Base-by-base conservation (phyloP, 1,284 basidiomycete genomes). In the Pseudozyma pruni region DNA sequence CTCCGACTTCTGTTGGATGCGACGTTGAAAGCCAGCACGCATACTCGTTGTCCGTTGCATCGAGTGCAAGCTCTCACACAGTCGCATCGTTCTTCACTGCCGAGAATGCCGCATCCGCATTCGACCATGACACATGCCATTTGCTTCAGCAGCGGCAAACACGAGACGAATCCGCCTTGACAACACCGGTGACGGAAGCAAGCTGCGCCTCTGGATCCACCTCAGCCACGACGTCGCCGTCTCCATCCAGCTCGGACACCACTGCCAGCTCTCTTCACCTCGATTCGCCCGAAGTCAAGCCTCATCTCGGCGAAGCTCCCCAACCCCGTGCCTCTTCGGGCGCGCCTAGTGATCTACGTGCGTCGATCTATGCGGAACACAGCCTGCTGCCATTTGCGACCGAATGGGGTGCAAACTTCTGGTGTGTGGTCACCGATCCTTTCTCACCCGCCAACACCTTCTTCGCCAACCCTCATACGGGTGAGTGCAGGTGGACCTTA, bases 401-500 rank as follows among this genome's bases (percentile, higher is more conserved):
- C 33, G 25, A 35, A 2, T 75, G 72, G 75, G 70, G 67, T 4
- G 52, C 52, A 0, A 61, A 75, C 16, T 77, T 77, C 45, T 77
- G 75, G 75, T 54, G 46, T 14, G 43, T 77, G 4, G 57, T 77
- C 13, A 20, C 34, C 0, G 68, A 75, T 22, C 69, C 72, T 8
- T 10, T 1, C 2, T n/a, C 25, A 0, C 37, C 43, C 1, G 17
- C 10, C 2, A 46, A 61, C 10, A 47, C 29, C 13, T 96, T 96
- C 85, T 97, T 90, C 83, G 93, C 93, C 17, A 94, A 93, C 83
- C 94, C 94, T 35, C 88, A 92, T 0, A 91, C 91, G 17, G 93
- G 93, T 11, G 89, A 94, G 80, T 92, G 93, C 59, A 90, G 90
- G 77, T 96, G 93, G 93, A 90, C 93, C 77, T 89, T 92, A 4